These are phyloP conservation scores for Dictyostelium capitatum DNA, from an alignment of 78 protist genomes.

Conservation along the genomic window DNA sequence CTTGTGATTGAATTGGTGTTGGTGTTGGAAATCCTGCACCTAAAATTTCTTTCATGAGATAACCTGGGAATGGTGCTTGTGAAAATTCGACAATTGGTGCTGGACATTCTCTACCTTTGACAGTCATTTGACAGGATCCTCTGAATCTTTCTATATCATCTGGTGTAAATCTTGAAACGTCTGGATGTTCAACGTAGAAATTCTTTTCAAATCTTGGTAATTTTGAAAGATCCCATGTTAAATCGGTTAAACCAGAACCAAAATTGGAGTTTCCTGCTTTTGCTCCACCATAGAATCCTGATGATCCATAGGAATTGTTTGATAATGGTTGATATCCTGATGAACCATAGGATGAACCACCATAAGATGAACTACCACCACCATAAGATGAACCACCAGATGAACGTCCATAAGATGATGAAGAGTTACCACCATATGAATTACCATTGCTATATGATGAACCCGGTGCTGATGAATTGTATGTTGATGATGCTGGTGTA, in stretches of 20 bases:
- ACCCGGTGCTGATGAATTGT: not conserved
- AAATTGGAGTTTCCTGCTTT: not conserved
- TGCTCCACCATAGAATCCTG: not conserved
- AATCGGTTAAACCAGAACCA: constrained; percentile 14
- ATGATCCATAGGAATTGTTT: not conserved
- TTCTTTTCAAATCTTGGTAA: constrained; percentile 79
- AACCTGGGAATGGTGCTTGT: constrained; percentile 74
- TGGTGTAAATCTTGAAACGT: constrained; percentile 10
- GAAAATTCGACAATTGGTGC: constrained; percentile 58
- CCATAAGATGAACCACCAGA: not conserved
- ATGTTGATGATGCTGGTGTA: not conserved
- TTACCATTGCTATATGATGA: not conserved
- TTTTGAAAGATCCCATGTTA: constrained; percentile 26
- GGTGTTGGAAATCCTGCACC: constrained; percentile 92
- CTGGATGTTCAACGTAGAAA: constrained; percentile 72
- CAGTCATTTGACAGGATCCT: constrained; percentile 41
- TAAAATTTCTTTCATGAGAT: constrained; percentile 65
- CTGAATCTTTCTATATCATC: constrained; percentile 55
- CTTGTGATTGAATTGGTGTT: constrained; percentile 96
- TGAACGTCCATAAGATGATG: constrained; percentile 17
- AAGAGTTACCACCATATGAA: not conserved
- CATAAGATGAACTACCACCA: not conserved
- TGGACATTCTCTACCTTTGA: constrained; percentile 38
- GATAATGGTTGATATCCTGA: not conserved
- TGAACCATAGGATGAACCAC: not conserved